A percentile compares a stretch with the other conserved stretches of the same genome.
These are phyloP conservation scores for Basidiobolus meristosporus DNA, from an alignment of 371 early-diverging fungal genomes.

Conservation along the genomic window DNA sequence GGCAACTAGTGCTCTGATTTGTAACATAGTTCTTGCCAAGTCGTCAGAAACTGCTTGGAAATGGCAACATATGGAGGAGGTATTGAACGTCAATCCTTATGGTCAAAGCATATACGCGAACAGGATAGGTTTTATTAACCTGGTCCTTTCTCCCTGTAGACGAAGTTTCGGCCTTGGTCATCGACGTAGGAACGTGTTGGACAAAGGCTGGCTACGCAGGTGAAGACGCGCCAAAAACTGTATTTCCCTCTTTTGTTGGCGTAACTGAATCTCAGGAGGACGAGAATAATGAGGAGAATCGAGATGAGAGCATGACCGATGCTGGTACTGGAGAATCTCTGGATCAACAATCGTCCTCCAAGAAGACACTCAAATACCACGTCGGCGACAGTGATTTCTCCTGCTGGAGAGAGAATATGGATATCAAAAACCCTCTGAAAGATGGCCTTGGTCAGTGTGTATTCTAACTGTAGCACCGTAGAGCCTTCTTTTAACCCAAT, in stretches of 20 bases:
- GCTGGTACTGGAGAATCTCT: slow-evolving; percentile 10
- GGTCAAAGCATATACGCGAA: too few species aligned
- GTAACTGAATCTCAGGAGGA: slow-evolving; percentile 12
- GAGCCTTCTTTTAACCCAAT: neutral
- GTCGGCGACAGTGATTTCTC: slow-evolving; percentile 65
- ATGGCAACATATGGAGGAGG: too few species aligned
- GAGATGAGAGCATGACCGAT: slow-evolving; percentile 8
- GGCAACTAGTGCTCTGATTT: too few species aligned
- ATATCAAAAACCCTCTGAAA: slow-evolving; percentile 50
- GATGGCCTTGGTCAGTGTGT: slow-evolving; percentile 36
- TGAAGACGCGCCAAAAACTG: slow-evolving; percentile 75
- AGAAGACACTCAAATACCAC: slow-evolving; percentile 19
- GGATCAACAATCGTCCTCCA: slow-evolving; percentile 4
- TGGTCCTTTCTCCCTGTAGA: too few species aligned
- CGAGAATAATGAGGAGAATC: slow-evolving; percentile 6
- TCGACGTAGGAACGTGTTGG: slow-evolving; percentile 77
- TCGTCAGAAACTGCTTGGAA: too few species aligned
- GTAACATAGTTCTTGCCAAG: too few species aligned
- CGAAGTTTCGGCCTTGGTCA: slow-evolving; percentile 82
- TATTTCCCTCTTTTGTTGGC: slow-evolving; percentile 62
- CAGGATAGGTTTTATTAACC: too few species aligned
- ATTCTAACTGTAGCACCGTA: neutral
- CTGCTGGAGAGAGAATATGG: slow-evolving; percentile 57
- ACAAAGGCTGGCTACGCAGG: slow-evolving; percentile 90
- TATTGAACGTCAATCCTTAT: too few species aligned